A percentile compares a stretch with the other conserved stretches of the same genome.
phyloP scores from a whole-genome alignment of 2,329 filamentous ascomycete species.

The Diaporthe nobilis region DNA sequence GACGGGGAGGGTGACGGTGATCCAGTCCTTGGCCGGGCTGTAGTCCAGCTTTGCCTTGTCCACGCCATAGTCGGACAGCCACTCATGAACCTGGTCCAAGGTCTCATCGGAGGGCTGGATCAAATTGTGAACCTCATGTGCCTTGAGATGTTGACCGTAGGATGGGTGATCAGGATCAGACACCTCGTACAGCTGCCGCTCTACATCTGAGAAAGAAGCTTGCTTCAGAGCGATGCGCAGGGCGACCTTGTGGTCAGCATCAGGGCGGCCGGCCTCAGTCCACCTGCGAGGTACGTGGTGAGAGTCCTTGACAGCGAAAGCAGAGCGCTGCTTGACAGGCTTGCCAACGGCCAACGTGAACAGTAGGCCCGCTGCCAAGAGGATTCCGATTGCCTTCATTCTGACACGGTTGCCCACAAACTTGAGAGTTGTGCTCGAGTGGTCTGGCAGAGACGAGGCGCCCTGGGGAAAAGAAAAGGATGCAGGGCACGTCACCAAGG shows the following conservation, averaged over 20 bases:
- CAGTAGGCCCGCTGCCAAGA: conserved; percentile 35
- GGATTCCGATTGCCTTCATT: conserved; percentile 36
- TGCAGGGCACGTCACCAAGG: background rate
- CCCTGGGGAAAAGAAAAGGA: background rate
- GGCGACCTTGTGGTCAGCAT: conserved; percentile 63
- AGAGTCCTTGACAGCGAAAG: conserved; percentile 64
- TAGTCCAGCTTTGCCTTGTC: conserved; percentile 48
- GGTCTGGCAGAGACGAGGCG: background rate
- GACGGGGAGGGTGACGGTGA: conserved; percentile 63
- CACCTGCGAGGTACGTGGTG: conserved; percentile 67
- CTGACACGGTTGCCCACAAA: background rate
- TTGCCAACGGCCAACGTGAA: conserved; percentile 30
- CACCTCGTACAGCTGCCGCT: conserved; percentile 63
- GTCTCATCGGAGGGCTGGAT: conserved; percentile 67
- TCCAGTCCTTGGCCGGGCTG: conserved; percentile 61
- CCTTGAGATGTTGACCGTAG: conserved; percentile 66
- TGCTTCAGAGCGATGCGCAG: conserved; percentile 73
- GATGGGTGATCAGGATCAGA: conserved; percentile 61
- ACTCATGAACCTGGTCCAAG: conserved; percentile 65
- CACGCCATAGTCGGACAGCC: conserved; percentile 68
- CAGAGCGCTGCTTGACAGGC: conserved; percentile 39
- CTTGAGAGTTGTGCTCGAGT: background rate
- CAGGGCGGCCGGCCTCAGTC: conserved; percentile 61
- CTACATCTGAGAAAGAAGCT: conserved; percentile 66
- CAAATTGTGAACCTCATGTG: conserved; percentile 66